Evolutionary conservation across 2,329 filamentous ascomycete species (phyloP).

Genomic region (Teratosphaeria pseudoeucalypti): DNA sequence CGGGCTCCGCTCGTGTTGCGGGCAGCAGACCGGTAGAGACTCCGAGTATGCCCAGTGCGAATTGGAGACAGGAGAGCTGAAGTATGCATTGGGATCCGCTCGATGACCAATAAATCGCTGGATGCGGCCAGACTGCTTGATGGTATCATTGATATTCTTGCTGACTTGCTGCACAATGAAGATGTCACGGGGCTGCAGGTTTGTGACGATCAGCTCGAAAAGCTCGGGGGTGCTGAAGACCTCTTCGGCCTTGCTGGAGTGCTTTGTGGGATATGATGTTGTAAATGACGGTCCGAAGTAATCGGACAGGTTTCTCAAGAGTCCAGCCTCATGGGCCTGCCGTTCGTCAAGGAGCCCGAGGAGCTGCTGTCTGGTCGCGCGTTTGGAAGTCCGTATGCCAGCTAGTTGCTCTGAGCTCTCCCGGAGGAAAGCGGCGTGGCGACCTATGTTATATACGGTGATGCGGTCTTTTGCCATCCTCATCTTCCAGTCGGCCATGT

Average conservation of each 20-base stretch:
- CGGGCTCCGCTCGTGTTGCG: background rate
- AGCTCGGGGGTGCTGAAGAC: background rate
- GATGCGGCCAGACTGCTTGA: background rate
- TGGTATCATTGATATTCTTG: background rate
- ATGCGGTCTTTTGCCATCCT: background rate
- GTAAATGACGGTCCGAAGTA: background rate
- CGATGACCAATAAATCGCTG: background rate
- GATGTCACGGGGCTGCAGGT: background rate
- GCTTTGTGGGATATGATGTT: background rate
- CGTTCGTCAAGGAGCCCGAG: background rate
- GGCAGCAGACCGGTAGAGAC: background rate
- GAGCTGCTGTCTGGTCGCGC: background rate
- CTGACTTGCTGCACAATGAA: background rate
- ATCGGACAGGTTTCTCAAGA: background rate
- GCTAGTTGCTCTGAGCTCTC: background rate
- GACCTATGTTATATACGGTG: background rate
- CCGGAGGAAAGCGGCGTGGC: background rate
- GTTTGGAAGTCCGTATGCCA: background rate
- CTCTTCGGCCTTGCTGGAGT: background rate
- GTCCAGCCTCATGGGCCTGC: background rate
- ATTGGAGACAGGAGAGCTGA: background rate
- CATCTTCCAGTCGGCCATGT: background rate
- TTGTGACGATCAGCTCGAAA: background rate
- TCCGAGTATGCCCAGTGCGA: background rate
- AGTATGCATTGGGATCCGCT: background rate